Base-by-base conservation (phyloP, 2,329 filamentous ascomycete genomes). In the Lachnellula occidentalis region DNA sequence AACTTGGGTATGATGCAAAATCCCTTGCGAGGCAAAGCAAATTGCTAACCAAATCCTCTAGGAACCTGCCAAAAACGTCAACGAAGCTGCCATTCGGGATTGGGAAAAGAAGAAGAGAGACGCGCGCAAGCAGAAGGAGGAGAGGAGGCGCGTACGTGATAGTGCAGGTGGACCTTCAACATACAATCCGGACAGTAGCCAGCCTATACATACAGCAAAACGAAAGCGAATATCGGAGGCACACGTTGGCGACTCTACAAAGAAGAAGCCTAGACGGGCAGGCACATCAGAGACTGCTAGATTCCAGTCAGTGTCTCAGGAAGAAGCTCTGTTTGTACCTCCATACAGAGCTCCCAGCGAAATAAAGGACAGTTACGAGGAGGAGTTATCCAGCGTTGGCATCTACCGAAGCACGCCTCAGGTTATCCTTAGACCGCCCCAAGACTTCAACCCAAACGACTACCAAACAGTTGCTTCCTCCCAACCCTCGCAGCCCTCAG, bases 1-100 rank as follows among this genome's bases (percentile, higher is more conserved):
- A 9, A 77, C 70, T 47, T 86, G 82, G 82, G 80, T 77, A 72
- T 36, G 68, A 19, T 43, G 19, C 43, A 58, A 37, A 17, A 37
- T 47, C 17, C 12, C 6, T 4, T 17, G 9, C 8, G 22, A 15
- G 22, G 34, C 27, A 24, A 31, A 27, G 22, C 21, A 15, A 27
- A 2, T 8, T 24, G 21, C 46, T 48, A 54, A 56, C 27, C 49
- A 15, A 5, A 19, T 21, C 12, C 42, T 12, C 19, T 49, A 51
- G 49, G 48, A 55, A 37, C 50, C 49, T 42, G 54, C 52, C 11
- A 48, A 39, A 50, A 42, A 39, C 42, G 46, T 39, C 3, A 56
- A 34, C 7, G 39, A 45, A 12, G n/a, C 48, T 5, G 49, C 50
- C 34, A 49, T 52, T 17, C 31, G 31, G 17, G 54, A 56, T 34